Base-by-base conservation (phyloP, 345 rosid species). In the Populus pruinosa region DNA sequence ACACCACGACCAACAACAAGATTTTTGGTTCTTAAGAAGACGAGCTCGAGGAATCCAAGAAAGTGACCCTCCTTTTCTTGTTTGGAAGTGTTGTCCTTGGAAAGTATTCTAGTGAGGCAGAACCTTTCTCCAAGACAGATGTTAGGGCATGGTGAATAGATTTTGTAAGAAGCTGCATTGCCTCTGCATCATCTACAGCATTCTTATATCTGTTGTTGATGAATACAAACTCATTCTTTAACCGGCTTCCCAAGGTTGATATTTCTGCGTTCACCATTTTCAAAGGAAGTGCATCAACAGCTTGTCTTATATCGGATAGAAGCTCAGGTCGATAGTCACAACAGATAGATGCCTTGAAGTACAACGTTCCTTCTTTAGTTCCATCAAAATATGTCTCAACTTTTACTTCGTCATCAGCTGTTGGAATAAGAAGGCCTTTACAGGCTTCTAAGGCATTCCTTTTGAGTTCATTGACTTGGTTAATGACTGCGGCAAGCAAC, bases 321-420 rank as follows among this genome's bases (percentile, higher is more conserved):
- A 89, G 79, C 18, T 81, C 87, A 0, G 88, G 85, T 56, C 84
- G 80, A 75, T 84, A 84, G 73, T 86, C 77, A 20, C 89, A 87
- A 61, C 90, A 86, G 6, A 89, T 39, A n/a, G 87, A 77, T 76
- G 87, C 89, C 82, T 66, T 84, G 29, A 85, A 84, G 66, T 20
- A 76, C 49, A 73, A 64, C 14, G 79, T 50, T 81, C 86, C 88
- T 33, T 79, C 79, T 63, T 33, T 65, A 35, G 27, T 2, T 69
- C 69, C 71, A 39, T 75, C 70, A 8, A 78, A 74, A 14, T 38
- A 61, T 43, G 69, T 72, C 79, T 87, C 90, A 50, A 87, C 87
- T 72, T 35, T 79, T 5, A 89, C 82, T 81, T 89, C 87, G 69
- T 89, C 90, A 18, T 71, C 69, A 61, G 81, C 88, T 74, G 79